Evolutionary conservation across 805 yeast genomes (phyloP).

Genomic region (Candida easanensis): DNA sequence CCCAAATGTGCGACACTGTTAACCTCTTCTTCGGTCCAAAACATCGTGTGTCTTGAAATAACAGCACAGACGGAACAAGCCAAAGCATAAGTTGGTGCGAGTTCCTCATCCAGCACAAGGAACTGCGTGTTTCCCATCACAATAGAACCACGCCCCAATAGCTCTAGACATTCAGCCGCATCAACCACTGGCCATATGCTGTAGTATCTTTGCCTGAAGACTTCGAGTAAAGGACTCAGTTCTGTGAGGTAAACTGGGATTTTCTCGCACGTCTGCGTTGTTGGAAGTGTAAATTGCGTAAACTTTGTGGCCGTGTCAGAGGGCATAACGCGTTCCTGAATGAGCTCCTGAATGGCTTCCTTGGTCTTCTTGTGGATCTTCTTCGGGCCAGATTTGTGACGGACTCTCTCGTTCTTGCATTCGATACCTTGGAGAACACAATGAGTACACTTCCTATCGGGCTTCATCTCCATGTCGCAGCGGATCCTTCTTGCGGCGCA

Average conservation of each 20-base stretch:
- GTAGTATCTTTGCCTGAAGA: conserved; percentile 24
- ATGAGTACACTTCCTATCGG: conserved; percentile 17
- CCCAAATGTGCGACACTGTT: conserved; percentile 7
- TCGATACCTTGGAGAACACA: conserved; percentile 16
- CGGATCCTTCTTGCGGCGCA: conserved; percentile 26
- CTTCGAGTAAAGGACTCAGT: conserved; percentile 19
- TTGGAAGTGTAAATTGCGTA: too few relatives aligned
- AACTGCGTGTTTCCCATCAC: conserved; percentile 1
- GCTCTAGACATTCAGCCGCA: conserved; percentile 11
- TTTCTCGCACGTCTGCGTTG: conserved; percentile 9
- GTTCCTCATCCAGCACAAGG: conserved; percentile 3
- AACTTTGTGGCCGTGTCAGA: neutral
- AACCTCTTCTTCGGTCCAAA: conserved; percentile 18
- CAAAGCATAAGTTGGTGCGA: conserved; percentile 18
- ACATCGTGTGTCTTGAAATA: conserved; percentile 18
- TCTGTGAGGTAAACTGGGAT: conserved; percentile 10
- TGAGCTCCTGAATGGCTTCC: conserved; percentile 15
- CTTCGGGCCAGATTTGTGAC: conserved; percentile 26
- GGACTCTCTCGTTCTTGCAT: conserved; percentile 22
- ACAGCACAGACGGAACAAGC: conserved; percentile 25
- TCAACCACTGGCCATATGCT: conserved; percentile 25
- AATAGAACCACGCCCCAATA: conserved; percentile 1
- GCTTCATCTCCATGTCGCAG: conserved; percentile 17
- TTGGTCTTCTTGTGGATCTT: conserved; percentile 23
- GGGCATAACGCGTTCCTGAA: neutral